Conservation (phyloP, 495 filamentous ascomycete species). For the Letharia lupina region DNA sequence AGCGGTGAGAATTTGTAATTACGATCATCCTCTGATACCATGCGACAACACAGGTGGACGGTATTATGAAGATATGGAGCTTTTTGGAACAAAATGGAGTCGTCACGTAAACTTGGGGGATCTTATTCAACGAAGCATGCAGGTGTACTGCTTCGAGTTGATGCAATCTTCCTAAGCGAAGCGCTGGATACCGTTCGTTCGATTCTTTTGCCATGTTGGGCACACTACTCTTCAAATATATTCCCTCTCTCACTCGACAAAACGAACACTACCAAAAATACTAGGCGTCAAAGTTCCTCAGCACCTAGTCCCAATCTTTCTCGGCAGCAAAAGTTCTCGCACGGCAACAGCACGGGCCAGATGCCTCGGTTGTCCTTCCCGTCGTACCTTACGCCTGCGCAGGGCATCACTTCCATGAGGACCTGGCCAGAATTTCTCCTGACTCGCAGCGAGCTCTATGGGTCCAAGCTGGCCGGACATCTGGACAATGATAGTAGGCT, state of each 20-base stretch:
- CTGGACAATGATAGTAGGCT: background rate
- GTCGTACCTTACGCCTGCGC: background rate
- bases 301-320: background rate
- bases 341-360: conserved; percentile 2
- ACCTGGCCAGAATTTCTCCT: background rate
- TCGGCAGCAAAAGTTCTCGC: conserved; percentile 3
- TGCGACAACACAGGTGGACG: conserved; percentile 10
- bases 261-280: background rate
- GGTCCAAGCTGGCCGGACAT: background rate
- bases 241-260: conserved; percentile 5
- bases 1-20: conserved; percentile 13
- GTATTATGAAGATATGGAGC: conserved; percentile 9
- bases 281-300: background rate
- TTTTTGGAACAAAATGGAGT: conserved; percentile 10
- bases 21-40: conserved; percentile 12
- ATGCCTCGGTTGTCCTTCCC: background rate
- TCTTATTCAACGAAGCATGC: conserved; percentile 7
- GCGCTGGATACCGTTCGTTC: conserved; percentile 2
- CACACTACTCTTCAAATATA: conserved; percentile 1
- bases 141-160: conserved; percentile 8
- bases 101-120: background rate
- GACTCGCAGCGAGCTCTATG: background rate
- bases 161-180: conserved; percentile 7
- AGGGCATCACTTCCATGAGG: background rate
- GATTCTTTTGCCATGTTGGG: conserved; percentile 4